Percentiles rank a stretch among this genome's conserved stretches.
Evolutionary conservation across 1,139 yeast genomes (phyloP).

Genomic region (Kurtzmaniella quercitrusa): DNA sequence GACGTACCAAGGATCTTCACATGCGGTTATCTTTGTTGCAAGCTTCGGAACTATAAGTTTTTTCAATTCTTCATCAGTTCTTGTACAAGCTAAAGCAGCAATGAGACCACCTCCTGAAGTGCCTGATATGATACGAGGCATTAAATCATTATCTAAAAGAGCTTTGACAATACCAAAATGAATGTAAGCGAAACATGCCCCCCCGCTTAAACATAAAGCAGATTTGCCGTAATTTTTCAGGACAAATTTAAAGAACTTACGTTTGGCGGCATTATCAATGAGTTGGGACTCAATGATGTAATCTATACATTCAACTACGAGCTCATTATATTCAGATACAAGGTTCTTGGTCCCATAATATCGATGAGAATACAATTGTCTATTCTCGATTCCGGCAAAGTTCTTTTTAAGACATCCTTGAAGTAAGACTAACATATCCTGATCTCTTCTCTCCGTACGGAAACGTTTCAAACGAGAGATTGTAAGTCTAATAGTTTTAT

Average conservation of each 20-base stretch:
- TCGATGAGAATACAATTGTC: slow-evolving; percentile 66
- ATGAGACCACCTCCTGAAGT: slow-evolving; percentile 84
- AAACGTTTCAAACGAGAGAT: slow-evolving; percentile 39
- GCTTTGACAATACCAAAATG: slow-evolving; percentile 80
- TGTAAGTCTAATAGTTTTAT: slow-evolving; percentile 51
- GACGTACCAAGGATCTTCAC: slow-evolving; percentile 59
- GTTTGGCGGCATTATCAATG: slow-evolving; percentile 39
- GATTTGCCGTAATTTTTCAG: slow-evolving; percentile 68
- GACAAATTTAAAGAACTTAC: slow-evolving; percentile 53
- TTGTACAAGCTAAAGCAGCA: slow-evolving; percentile 68
- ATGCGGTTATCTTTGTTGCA: slow-evolving; percentile 65
- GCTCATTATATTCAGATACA: slow-evolving; percentile 52
- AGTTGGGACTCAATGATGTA: slow-evolving; percentile 35
- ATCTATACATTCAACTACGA: slow-evolving; percentile 48
- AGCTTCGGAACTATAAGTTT: slow-evolving; percentile 56
- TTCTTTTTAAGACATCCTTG: slow-evolving; percentile 70
- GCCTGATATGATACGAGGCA: slow-evolving; percentile 71
- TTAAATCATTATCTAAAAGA: slow-evolving; percentile 56
- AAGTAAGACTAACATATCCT: slow-evolving; percentile 48
- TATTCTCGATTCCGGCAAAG: slow-evolving; percentile 77
- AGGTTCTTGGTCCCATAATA: slow-evolving; percentile 70
- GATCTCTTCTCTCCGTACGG: slow-evolving; percentile 23
- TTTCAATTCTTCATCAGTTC: slow-evolving; percentile 64
- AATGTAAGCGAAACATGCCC: slow-evolving; percentile 74
- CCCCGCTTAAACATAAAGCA: slow-evolving; percentile 74